Base-by-base conservation (phyloP, 108 stramenopile species). In the Nitzschia inconspicua region DNA sequence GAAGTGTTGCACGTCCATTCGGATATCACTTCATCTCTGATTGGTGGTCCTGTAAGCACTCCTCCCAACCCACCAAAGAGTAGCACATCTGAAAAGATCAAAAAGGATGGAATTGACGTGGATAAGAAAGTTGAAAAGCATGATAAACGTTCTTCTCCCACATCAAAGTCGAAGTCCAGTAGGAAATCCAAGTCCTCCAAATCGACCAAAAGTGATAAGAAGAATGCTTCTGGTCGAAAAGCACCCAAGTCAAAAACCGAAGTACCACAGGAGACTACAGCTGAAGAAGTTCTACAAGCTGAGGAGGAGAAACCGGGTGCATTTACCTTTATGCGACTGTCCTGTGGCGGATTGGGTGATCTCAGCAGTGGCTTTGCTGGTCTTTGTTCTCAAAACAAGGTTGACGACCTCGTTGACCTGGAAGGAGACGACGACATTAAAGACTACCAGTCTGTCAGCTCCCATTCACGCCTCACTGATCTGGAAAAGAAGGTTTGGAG, bases 11-110 rank as follows among this genome's bases (percentile, higher is more conserved):
- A 63, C 23, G 70, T 72, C 14, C 39, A 58, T 16, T 72, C 70
- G 22, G 70, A 72, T 37, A 72, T 72, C 27, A 72, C 70, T 30
- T 57, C 63, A 5, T 72, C 70, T 11, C 53, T 72, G 4, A 35
- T 72, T 25, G 70, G 42, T 9, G 55, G 27, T 13, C 55, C 60
- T 19, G 37, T 55, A 24, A 46, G 44, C 30, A 44, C 19, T 8
- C 2, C 9, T 19, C 46, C 44, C 4, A 18, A 49, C 5, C 29
- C 40, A 31, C 26, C 13, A 28, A 53, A 29, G 52, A 22, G 47
- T 26, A 20, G 20, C 2, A 48, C 47, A 1, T 18, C 40, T 41
- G 19, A 30, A 30, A 32, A 16, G 28, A 25, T 16, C 2, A 37
- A 35, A 7, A 35, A 55, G 29, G 34, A 30, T 11, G 44, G 44